Base-by-base conservation (phyloP, 2,329 filamentous ascomycete species). In the Arachnomyces sp. region DNA sequence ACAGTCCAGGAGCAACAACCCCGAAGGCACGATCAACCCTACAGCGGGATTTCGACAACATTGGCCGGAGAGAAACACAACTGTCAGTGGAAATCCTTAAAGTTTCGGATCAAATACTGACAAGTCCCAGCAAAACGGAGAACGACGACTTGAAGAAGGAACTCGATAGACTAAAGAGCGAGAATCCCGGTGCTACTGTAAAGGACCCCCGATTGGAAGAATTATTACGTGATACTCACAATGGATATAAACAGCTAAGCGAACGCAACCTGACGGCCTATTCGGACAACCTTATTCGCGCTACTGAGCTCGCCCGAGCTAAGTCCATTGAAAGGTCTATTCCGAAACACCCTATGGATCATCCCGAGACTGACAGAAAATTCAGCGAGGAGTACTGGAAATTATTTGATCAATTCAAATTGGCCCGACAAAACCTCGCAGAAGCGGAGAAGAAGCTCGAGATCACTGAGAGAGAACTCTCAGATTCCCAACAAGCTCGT, bases 11-110 rank as follows among this genome's bases (percentile, higher is more conserved):
- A 12, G 58, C 55, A 18, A 55, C 60, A 20, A 65, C 63, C 11
- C 61, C 63, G 7, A 63, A 59, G 35, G 42, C 59, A 43, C 60
- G 63, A 34, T 60, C 57, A 16, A 66, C 58, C 12, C 51, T 67
- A 29, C 61, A 64, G 39, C 62, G 64, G 40, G 63, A 67, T 44
- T 60, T 67, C 29, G 64, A 66, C 40, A 60, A 60, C 14, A 58
- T 63, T 25, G 61, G 62, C 14, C 52, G 57, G 37, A 57, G 54
- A 35, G 63, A 66, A 36, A 58, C 60, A 13, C 61, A 65, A 35
- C 46, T 64, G 63, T 65, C 36, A 46, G 62, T 50, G 18, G 31
- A 36, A n/a, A 15, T 18, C 9, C 17, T 29, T 12, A 31, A 25
- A 16, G 34, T 6, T 7, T 29, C 13, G 20, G n/a, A 28, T 31